Base-by-base conservation (phyloP, 2,329 filamentous ascomycete genomes). In the Colletotrichum higginsianum region DNA sequence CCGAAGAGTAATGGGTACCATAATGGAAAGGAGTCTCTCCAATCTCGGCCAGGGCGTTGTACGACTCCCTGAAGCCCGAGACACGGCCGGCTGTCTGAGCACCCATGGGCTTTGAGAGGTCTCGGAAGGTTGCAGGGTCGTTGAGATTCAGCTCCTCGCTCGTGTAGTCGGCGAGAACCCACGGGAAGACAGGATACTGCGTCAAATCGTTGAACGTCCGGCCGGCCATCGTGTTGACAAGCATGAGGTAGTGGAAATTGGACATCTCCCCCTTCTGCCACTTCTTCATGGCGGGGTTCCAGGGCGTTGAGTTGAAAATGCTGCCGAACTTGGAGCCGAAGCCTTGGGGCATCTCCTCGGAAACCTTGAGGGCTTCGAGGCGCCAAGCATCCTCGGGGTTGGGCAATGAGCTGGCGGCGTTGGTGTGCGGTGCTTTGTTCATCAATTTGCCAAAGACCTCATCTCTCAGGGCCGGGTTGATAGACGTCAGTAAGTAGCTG, bases 211-310 rank as follows among this genome's bases (percentile, higher is more conserved):
- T 99, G 84, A 99, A 99, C 0, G 96, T 98, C 63, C 96, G 88
- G 2, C 96, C 96, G 38, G 97, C 97, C 89, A 99, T 94, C 0
- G 96, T 98, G 79, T 99, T 99, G 78, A 99, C 91, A 72, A 98
- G 91, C 96, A 99, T 99, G 46, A 99, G 88, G 79, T 99, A 99
- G 81, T 98, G 95, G 77, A 99, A 99, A 80, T 99, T 99, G 16
- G 96, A 98, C 61, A 98, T 94, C 78, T 99, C 96, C 15, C 97
- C 96, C 79, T 92, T 93, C 71, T 96, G 89, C 96, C 96, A 99
- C 80, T 92, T 92, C 75, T 93, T 92, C 77, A 96, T 97, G 11
- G 94, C 91, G 12, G 95, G 94, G 75, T 95, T 95, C 80, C 93
- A 93, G 0, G 93, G 89, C 0, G 91, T 91, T 26, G 94, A 90